Base-by-base conservation (phyloP, 2,329 filamentous ascomycete species). In the Hansfordia pulvinata region DNA sequence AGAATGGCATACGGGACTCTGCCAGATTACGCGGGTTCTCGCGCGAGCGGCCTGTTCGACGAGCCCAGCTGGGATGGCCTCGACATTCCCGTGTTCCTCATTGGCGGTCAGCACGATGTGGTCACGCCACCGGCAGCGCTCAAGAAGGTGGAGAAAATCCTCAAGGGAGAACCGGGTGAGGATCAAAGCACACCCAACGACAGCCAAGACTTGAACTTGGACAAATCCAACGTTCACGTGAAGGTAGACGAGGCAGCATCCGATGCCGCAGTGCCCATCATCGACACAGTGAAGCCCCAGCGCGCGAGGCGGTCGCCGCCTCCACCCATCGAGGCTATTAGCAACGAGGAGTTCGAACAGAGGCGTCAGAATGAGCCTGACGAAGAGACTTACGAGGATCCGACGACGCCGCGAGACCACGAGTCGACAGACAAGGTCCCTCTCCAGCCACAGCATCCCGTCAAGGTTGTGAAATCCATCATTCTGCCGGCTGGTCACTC, bases 401-500 rank as follows among this genome's bases (percentile, higher is more conserved):
- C 46, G 46, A 62, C 39, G 52, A 69, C 37, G 52, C 64, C 8
- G 54, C 55, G 10, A 62, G 64, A 24, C 59, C 55, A 3, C 47
- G 63, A 63, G 32, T 53, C 46, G 25, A 40, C 41, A 3, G 38
- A 53, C 10, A 46, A 48, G 9, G 50, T 68, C 9, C 63, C 69
- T 15, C 43, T 54, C 4, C 62, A 69, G 36, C 59, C 58, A 4
- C 42, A 46, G 6, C 58, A 57, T 18, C 69, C 68, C 1, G 43
- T 44, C 4, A 64, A 61, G 38, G 54, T 73, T 7, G 60, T 93
- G 14, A 76, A 81, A 43, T 75, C 69, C 1, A 67, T 68, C 13
- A 62, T 86, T 27, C 62, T 94, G 26, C 81, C 81, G 0, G 58
- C 70, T 1, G 85, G 85, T 1, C 88, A 96, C 51, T 79, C 81